phyloP scores from a whole-genome alignment of 352 stramenopile species.

The Pythium rhizo-oryzae region DNA sequence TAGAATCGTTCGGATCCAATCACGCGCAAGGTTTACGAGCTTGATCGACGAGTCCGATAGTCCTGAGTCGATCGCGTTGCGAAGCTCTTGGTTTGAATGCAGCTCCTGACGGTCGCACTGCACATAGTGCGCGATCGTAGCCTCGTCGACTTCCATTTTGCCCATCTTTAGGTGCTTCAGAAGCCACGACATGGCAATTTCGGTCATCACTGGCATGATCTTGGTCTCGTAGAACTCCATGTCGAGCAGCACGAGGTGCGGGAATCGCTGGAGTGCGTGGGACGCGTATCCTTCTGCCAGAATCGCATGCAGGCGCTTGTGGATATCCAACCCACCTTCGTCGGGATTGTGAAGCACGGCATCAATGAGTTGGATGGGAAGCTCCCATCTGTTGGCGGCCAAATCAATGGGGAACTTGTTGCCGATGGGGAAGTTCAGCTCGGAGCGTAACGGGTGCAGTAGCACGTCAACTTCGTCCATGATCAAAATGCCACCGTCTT shows the following conservation, averaged over 20 bases:
- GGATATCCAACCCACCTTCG: constrained; percentile 21
- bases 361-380: constrained; percentile 95
- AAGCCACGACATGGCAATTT: constrained; percentile 83
- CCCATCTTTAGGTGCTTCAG: constrained; percentile 90
- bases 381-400: constrained; percentile 89
- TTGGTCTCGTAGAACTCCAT: constrained; percentile 94
- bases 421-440: constrained; percentile 92
- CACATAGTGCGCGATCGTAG: constrained; percentile 68
- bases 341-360: constrained; percentile 79
- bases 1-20: constrained; percentile 97
- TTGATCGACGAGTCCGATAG: constrained; percentile 93
- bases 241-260: constrained; percentile 98
- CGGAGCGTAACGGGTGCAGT: constrained; percentile 88
- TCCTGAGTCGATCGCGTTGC: constrained; percentile 73
- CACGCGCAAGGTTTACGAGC: constrained; percentile 97
- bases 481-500: constrained; percentile 93
- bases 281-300: constrained; percentile 91
- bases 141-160: constrained; percentile 92
- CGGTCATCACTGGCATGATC: constrained; percentile 94
- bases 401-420: constrained; percentile 92
- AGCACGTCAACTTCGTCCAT: constrained; percentile 95
- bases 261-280: constrained; percentile 96
- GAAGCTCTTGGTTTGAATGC: constrained; percentile 74
- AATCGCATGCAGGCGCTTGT: constrained; percentile 84
- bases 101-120: constrained; percentile 61